Evolutionary conservation across 192 early-diverging fungal species (phyloP).

Genomic region (Coemansia sp.): DNA sequence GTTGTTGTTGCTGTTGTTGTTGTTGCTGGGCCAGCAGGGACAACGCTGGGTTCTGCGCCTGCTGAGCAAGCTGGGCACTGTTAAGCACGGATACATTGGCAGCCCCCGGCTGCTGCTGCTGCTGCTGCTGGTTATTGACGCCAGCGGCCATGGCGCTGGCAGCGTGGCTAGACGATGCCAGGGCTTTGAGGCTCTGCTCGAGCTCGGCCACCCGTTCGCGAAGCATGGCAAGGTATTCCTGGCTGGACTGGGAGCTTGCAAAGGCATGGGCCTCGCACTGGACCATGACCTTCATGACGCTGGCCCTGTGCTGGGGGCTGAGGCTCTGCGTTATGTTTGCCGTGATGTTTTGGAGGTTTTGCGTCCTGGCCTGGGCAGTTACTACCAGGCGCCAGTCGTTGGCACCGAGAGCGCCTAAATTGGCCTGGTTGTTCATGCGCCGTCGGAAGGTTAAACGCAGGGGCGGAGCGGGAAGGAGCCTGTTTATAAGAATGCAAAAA

Average conservation of each 20-base stretch:
- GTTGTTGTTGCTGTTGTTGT: conserved; percentile 21
- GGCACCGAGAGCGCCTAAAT: conserved; percentile 12
- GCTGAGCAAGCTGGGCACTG: conserved; percentile 15
- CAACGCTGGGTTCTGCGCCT: conserved; percentile 6
- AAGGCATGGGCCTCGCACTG: conserved; percentile 20
- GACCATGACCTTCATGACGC: conserved; percentile 8
- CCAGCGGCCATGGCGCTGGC: conserved; percentile 2
- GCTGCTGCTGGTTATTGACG: conserved; percentile 8
- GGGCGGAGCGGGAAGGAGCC: neutral
- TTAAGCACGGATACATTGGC: conserved; percentile 5
- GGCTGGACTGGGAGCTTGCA: conserved; percentile 16
- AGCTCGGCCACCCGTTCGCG: conserved; percentile 9
- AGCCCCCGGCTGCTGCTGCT: neutral
- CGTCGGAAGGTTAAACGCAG: neutral
- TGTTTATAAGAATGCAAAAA: neutral
- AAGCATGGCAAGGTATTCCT: conserved; percentile 29
- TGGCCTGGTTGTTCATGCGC: conserved; percentile 32
- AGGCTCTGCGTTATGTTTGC: conserved; percentile 20
- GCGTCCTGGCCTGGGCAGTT: conserved; percentile 20
- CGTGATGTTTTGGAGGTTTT: conserved; percentile 12
- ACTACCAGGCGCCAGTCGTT: conserved; percentile 32
- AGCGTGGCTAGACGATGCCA: neutral
- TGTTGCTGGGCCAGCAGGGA: conserved; percentile 20
- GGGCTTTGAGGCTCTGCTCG: conserved; percentile 16
- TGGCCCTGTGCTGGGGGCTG: conserved; percentile 9